phyloP scores from a whole-genome alignment of 345 rosid genomes.

The Trapa incisa region DNA sequence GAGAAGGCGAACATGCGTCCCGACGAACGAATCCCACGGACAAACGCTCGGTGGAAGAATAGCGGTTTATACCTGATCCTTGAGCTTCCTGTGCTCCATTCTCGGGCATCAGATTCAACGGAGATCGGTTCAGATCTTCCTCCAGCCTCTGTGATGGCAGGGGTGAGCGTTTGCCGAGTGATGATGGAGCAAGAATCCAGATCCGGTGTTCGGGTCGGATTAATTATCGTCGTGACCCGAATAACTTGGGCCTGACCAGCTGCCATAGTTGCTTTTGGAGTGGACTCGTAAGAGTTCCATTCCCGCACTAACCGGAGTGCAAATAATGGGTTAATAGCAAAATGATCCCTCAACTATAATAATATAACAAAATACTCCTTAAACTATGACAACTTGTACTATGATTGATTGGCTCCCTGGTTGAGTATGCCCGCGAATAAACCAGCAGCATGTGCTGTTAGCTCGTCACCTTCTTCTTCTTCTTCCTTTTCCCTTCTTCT shows the following conservation, averaged over 20 bases:
- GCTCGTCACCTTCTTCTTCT: not conserved
- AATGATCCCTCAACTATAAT: not conserved
- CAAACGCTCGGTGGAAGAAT: not conserved
- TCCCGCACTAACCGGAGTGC: not conserved
- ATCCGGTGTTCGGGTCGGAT: not conserved
- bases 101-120: not conserved
- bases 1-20: not conserved
- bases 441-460: slow-evolving; percentile 3
- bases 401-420: too few species aligned
- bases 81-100: slow-evolving; percentile 79
- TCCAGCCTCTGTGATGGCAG: not conserved
- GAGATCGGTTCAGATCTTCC: not conserved
- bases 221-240: not conserved
- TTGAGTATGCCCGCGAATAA: not conserved
- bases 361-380: not conserved
- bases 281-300: too few species aligned
- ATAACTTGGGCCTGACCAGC: not conserved
- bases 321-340: not conserved
- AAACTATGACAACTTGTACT: too few species aligned
- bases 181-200: not conserved
- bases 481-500: not conserved
- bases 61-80: slow-evolving; percentile 43
- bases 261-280: too few species aligned
- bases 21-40: not conserved
- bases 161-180: not conserved